Percentiles rank a stretch among this genome's conserved stretches.
phyloP scores from a whole-genome alignment of 768 basidiomycete genomes.

The Solioccasus polychromus region DNA sequence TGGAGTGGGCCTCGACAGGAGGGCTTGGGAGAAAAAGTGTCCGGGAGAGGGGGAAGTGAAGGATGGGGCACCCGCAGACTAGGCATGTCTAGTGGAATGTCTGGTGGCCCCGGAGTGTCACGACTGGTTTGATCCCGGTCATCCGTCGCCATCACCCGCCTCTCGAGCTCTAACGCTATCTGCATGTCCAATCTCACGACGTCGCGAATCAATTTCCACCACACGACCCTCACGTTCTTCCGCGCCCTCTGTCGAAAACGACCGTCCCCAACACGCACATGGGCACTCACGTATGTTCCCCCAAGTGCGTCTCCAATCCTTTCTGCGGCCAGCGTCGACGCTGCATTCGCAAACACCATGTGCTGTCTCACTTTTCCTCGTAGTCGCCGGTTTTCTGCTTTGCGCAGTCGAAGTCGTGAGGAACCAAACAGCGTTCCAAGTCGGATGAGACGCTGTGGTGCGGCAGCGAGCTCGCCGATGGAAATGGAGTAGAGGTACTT shows the following conservation, averaged over 20 bases:
- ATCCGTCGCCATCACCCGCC: background rate
- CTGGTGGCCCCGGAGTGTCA: constrained; percentile 13
- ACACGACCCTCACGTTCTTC: constrained; percentile 45
- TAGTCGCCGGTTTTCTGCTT: constrained; percentile 37
- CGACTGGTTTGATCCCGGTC: background rate
- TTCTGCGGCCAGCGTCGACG: constrained; percentile 36
- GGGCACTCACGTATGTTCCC: constrained; percentile 55
- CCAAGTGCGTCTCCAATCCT: constrained; percentile 44
- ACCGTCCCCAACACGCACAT: constrained; percentile 71
- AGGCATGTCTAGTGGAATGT: constrained; percentile 16
- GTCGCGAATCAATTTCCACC: constrained; percentile 54
- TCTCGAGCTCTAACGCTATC: constrained; percentile 34
- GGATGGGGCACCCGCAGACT: constrained; percentile 28
- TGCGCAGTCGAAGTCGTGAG: constrained; percentile 55
- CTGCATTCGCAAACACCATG: constrained; percentile 55
- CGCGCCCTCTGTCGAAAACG: constrained; percentile 45
- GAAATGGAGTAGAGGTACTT: constrained; percentile 7
- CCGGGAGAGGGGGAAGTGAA: constrained; percentile 24
- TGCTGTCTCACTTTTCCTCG: constrained; percentile 41
- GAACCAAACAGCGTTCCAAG: constrained; percentile 79
- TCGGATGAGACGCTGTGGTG: constrained; percentile 52
- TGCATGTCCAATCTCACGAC: constrained; percentile 42
- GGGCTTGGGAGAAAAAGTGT: constrained; percentile 6
- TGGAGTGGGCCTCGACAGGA: constrained; percentile 43
- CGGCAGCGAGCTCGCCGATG: constrained; percentile 11